phyloP scores from a whole-genome alignment of 2,329 filamentous ascomycete species.

The Gaeumannomyces tritici region DNA sequence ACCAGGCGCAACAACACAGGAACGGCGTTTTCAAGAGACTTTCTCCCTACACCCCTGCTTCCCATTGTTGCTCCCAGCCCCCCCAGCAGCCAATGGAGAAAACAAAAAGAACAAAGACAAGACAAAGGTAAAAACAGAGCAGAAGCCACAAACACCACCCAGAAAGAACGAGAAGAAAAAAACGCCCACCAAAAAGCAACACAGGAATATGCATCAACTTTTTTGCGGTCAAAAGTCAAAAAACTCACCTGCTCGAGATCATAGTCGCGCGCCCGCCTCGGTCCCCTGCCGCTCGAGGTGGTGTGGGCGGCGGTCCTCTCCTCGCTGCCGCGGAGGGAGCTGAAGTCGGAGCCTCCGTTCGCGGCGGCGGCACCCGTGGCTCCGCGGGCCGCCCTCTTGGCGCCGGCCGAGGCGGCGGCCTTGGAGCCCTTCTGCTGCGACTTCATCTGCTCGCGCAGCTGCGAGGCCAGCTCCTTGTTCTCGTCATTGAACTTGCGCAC shows the following conservation, averaged over 20 bases:
- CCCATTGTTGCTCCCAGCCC: background rate
- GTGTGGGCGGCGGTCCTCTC: slow-evolving; percentile 55
- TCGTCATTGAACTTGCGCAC: slow-evolving; percentile 91
- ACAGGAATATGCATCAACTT: background rate
- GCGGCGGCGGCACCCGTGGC: slow-evolving; percentile 4
- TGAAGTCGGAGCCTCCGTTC: slow-evolving; percentile 41
- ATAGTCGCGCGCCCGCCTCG: slow-evolving; percentile 67
- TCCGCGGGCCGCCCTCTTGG: slow-evolving; percentile 1
- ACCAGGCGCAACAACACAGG: background rate
- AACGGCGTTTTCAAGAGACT: no score
- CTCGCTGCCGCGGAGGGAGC: slow-evolving; percentile 65
- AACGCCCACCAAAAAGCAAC: background rate
- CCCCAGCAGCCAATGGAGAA: no score
- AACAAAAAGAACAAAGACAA: no score
- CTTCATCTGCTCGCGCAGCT: slow-evolving; percentile 61
- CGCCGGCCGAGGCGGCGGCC: slow-evolving; percentile 30
- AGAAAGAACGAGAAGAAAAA: background rate
- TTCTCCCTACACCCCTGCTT: background rate
- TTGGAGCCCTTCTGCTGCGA: slow-evolving; percentile 42
- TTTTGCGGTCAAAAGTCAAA: slow-evolving; percentile 5
- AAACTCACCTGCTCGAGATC: slow-evolving; percentile 72
- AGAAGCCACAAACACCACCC: background rate
- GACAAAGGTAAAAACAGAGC: background rate
- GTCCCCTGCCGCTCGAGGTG: slow-evolving; percentile 54
- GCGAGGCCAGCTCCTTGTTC: slow-evolving; percentile 78